Base-by-base conservation (phyloP, 108 stramenopile genomes). In the Nitzschia sp. region DNA sequence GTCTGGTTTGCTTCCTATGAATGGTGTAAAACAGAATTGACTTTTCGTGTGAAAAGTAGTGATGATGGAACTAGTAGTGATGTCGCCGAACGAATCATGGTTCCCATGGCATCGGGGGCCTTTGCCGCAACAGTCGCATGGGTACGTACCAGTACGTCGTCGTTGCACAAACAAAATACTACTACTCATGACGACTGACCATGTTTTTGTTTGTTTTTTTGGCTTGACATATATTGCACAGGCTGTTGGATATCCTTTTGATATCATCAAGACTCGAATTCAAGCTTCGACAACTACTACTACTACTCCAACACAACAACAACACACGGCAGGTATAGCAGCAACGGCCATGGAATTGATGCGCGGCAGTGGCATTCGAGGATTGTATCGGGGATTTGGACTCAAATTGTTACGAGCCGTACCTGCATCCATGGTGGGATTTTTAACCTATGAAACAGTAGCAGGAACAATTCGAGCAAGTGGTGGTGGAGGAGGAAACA, bases 241-340 rank as follows among this genome's bases (percentile, higher is more conserved):
- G 77, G 82, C 59, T 29, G 93, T 94, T 9, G 93, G 93, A 64
- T 94, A 94, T 61, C 93, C 93, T 0, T 78, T 80, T 55, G 93
- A 94, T 66, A 65, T 94, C 30, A 88, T 94, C 70, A 94, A 94
- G 60, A 94, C 93, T 29, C 75, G 87, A 11, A 91, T 94, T 60
- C 93, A 94, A 64, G 73, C 72, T 24, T 19, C 19, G 9, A 11
- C 17, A 2, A 17, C 23, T 27, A 13, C 32, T 54, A 47, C 26
- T 38, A 8, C n/a, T n/a, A 49, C 24, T 11, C 54, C 19, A 29
- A 21, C 11, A 24, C 46, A 33, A 11, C 35, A 9, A 38, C 58
- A 71, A 8, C n/a, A n/a, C n/a, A n/a, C n/a, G n/a, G n/a, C n/a
- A n/a, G 47, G 83, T 66, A 83, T 93, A n/a, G 31, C 64, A 18